Percentiles rank a stretch among this genome's conserved stretches.
Conservation (phyloP, 176 grass and related monocot species). For the Elaeis guineensis region DNA sequence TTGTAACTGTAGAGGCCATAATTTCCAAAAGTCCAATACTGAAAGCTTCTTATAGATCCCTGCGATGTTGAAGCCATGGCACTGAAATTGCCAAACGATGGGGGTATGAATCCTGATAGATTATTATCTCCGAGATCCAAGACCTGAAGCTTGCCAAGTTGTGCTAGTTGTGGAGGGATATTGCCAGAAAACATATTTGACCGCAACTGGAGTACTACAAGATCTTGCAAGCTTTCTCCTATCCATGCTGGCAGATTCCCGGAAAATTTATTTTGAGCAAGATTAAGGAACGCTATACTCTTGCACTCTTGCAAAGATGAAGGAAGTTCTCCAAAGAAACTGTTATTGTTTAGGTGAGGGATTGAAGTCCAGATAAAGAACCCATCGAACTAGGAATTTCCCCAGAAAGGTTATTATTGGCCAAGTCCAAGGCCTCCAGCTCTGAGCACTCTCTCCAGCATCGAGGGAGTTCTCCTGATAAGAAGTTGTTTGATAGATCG, state of each 20-base stretch:
- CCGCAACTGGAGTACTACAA: no score
- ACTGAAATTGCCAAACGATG: slow-evolving; percentile 9
- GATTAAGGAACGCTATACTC: slow-evolving; percentile 22
- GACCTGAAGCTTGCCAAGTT: no score
- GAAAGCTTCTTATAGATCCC: background rate
- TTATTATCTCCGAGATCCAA: background rate
- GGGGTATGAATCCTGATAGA: slow-evolving; percentile 24
- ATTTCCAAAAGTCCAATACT: no score
- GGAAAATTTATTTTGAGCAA: slow-evolving; percentile 25
- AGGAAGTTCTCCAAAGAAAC: slow-evolving; percentile 22
- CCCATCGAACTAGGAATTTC: no score
- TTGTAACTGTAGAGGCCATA: background rate
- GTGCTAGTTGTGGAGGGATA: no score
- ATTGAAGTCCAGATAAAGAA: background rate
- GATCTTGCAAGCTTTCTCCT: no score
- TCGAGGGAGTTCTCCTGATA: no score
- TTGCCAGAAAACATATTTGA: no score
- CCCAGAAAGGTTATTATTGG: no score
- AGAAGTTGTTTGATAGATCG: no score
- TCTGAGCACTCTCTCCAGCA: no score
- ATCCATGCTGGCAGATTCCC: slow-evolving; percentile 27
- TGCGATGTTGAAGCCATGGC: slow-evolving; percentile 7
- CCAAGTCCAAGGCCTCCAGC: no score
- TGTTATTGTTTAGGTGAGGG: slow-evolving; percentile 26
- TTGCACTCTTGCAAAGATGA: slow-evolving; percentile 14